Evolutionary conservation across 2,329 filamentous ascomycete genomes (phyloP).

Genomic region (Sclerotinia borealis): DNA sequence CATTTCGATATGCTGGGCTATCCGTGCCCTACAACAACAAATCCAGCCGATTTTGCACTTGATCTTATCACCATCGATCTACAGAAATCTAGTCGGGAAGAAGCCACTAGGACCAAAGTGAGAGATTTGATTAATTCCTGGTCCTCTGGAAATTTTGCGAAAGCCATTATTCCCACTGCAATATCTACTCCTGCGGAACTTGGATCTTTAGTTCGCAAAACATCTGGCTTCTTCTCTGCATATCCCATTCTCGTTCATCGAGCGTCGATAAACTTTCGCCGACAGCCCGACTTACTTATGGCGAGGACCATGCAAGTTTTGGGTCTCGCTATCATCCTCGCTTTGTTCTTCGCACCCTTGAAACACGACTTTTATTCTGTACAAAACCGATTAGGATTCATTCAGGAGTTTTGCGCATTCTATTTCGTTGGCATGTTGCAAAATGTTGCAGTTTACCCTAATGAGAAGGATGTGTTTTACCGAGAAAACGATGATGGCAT

Average conservation of each 20-base stretch:
- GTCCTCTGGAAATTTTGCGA: constrained; percentile 32
- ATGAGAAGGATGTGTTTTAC: constrained; percentile 70
- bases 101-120: constrained; percentile 56
- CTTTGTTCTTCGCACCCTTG: constrained; percentile 66
- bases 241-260: constrained; percentile 64
- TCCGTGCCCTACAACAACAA: constrained; percentile 62
- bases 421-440: constrained; percentile 76
- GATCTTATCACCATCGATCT: constrained; percentile 73
- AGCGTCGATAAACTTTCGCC: constrained; percentile 61
- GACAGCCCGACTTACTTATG: constrained; percentile 58
- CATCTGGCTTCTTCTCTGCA: constrained; percentile 54
- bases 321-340: constrained; percentile 55
- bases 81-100: constrained; percentile 58
- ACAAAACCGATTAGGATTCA: constrained; percentile 67
- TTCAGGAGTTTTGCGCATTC: constrained; percentile 65
- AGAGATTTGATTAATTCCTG: constrained; percentile 55
- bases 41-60: constrained; percentile 71
- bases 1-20: constrained; percentile 58
- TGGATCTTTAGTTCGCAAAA: constrained; percentile 59
- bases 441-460: constrained; percentile 68
- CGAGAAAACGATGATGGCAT: constrained; percentile 68
- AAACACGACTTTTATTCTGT: constrained; percentile 63
- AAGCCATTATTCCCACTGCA: constrained; percentile 19
- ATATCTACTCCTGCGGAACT: constrained; percentile 63
- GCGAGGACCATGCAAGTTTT: constrained; percentile 63